Conservation (phyloP, 2,329 filamentous ascomycete genomes). For the Tolypocladium pustulatum region DNA sequence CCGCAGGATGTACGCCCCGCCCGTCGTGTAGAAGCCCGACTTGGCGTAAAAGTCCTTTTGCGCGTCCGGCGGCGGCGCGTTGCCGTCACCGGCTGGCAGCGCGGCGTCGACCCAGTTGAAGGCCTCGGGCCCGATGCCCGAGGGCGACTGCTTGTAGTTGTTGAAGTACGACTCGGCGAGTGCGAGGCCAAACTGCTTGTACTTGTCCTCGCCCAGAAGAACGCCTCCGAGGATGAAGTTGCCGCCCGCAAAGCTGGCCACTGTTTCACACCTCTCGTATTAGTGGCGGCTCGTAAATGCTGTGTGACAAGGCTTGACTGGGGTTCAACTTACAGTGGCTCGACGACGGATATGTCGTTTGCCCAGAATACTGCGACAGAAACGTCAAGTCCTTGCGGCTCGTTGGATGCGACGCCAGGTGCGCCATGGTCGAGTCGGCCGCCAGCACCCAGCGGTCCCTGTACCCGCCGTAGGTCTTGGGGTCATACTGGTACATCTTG, state of each 20-base stretch:
- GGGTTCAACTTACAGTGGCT: conserved; percentile 33
- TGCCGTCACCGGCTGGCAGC: conserved; percentile 24
- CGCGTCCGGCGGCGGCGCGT: conserved; percentile 28
- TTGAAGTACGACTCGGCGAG: conserved; percentile 64
- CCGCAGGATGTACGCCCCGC: conserved; percentile 54
- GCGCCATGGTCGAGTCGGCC: conserved; percentile 62
- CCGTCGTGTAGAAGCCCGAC: conserved; percentile 62
- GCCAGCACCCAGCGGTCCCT: conserved; percentile 66
- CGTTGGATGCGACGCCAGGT: conserved; percentile 59
- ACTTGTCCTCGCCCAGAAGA: conserved; percentile 52
- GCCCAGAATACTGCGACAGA: conserved; percentile 45
- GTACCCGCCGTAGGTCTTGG: conserved; percentile 50
- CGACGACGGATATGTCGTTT: conserved; percentile 30
- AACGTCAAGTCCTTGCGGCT: conserved; percentile 63
- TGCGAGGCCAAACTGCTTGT: conserved; percentile 62
- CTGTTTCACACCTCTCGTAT: conserved; percentile 25
- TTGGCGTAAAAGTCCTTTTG: conserved; percentile 50
- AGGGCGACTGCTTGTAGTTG: conserved; percentile 59
- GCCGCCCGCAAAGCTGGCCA: conserved; percentile 77
- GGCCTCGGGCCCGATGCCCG: conserved; percentile 66
- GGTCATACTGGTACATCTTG: conserved; percentile 82
- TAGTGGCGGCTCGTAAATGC: conserved; percentile 15
- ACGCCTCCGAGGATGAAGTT: conserved; percentile 77
- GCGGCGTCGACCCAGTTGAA: conserved; percentile 50
- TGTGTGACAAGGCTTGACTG: not conserved